Percentiles rank a stretch among this genome's conserved stretches.
phyloP scores from a whole-genome alignment of 2,329 filamentous ascomycete genomes.

The Apiospora saccharicola region DNA sequence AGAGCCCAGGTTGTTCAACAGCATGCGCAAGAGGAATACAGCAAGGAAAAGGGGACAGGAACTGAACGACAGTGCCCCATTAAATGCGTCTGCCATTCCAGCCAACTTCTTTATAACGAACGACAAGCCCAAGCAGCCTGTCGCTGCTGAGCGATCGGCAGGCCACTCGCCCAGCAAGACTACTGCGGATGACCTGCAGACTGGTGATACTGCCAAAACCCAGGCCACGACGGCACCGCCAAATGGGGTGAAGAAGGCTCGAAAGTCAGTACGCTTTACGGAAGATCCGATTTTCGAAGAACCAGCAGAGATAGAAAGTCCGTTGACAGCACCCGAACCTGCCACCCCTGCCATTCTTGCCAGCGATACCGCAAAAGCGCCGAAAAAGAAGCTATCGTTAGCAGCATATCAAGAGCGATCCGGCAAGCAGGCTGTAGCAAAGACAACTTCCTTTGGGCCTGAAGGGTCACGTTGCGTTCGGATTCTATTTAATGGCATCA shows the following conservation, averaged over 20 bases:
- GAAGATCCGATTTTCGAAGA: constrained; percentile 27
- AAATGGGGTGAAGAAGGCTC: constrained; percentile 22
- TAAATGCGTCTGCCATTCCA: constrained; percentile 46
- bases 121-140: constrained; percentile 28
- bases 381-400: constrained; percentile 34
- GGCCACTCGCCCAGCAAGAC: not conserved
- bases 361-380: constrained; percentile 10
- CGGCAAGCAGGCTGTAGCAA: constrained; percentile 36
- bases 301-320: constrained; percentile 35
- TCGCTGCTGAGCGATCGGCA: not conserved
- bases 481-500: constrained; percentile 37
- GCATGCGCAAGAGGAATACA: constrained; percentile 46
- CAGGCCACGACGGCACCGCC: not conserved
- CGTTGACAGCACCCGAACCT: constrained; percentile 22
- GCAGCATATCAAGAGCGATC: constrained; percentile 37
- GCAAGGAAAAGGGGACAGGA: constrained; percentile 52
- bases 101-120: constrained; percentile 38
- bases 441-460: constrained; percentile 36
- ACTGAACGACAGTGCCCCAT: constrained; percentile 50
- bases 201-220: not conserved
- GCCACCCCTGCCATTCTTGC: not conserved
- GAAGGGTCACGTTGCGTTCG: constrained; percentile 32
- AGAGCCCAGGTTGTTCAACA: constrained; percentile 50
- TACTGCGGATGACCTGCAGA: not conserved
- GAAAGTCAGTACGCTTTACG: constrained; percentile 27